A percentile compares a stretch with the other conserved stretches of the same genome.
phyloP scores from a whole-genome alignment of 805 yeast species.

The Yamadazyma scolyti region DNA sequence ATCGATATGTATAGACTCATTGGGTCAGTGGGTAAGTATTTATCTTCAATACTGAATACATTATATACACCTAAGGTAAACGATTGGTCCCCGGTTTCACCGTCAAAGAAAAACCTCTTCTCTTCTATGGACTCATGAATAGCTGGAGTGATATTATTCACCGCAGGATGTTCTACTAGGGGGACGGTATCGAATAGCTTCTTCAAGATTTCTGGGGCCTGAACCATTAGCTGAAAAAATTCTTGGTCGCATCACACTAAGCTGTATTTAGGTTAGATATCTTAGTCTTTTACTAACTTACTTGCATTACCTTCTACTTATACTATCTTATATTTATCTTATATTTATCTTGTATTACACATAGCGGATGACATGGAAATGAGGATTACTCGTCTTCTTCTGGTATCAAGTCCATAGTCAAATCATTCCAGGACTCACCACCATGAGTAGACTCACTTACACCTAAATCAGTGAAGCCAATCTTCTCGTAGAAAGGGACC shows the following conservation, averaged over 20 bases:
- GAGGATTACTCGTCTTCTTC: constrained; percentile 39
- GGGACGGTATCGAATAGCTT: constrained; percentile 53
- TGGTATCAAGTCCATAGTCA: constrained; percentile 44
- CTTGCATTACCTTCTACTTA: too few species aligned
- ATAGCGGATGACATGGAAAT: too few species aligned
- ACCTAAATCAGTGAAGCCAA: constrained; percentile 77
- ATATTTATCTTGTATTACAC: background rate
- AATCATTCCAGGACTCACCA: constrained; percentile 59
- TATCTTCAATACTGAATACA: constrained; percentile 24
- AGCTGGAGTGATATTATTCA: constrained; percentile 14
- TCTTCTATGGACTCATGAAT: constrained; percentile 13
- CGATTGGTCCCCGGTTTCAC: constrained; percentile 12
- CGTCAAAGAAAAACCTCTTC: constrained; percentile 12
- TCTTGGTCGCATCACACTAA: too few species aligned
- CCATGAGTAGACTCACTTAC: constrained; percentile 57
- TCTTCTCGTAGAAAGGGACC: constrained; percentile 71
- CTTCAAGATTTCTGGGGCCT: constrained; percentile 40
- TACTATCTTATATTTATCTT: background rate
- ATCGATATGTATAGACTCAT: constrained; percentile 47
- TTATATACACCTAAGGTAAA: constrained; percentile 57
- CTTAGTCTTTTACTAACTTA: too few species aligned
- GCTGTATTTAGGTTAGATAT: too few species aligned
- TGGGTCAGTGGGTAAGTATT: constrained; percentile 55
- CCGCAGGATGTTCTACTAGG: constrained; percentile 36
- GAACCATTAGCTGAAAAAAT: constrained; percentile 10